phyloP scores from a whole-genome alignment of 2,329 filamentous ascomycete species.

The Pseudocercospora macadamiae region DNA sequence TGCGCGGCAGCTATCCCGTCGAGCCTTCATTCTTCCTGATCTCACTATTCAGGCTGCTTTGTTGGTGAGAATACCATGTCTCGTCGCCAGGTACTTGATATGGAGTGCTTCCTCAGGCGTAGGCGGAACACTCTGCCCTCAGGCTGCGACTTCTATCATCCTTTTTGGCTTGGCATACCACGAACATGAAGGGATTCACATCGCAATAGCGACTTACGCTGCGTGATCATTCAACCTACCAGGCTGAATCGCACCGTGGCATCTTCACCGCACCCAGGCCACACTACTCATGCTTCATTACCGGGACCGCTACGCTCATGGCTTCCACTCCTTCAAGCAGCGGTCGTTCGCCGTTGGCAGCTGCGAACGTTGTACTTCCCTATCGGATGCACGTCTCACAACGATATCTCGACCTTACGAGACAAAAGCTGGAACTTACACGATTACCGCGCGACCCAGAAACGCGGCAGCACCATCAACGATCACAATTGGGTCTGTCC shows the following conservation, averaged over 20 bases:
- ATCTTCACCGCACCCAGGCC: not conserved
- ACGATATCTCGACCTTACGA: slow-evolving; percentile 68
- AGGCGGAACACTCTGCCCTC: not conserved
- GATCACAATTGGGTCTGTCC: slow-evolving; percentile 57
- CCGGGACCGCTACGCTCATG: slow-evolving; percentile 12
- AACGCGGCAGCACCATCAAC: slow-evolving; percentile 14
- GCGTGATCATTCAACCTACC: not conserved
- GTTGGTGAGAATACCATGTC: not conserved
- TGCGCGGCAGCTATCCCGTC: not conserved
- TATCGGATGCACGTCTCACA: slow-evolving; percentile 57
- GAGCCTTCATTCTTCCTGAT: not conserved
- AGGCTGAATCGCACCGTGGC: not conserved
- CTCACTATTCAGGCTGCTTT: not conserved
- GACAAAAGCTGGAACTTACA: slow-evolving; percentile 68
- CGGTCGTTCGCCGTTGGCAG: slow-evolving; percentile 15
- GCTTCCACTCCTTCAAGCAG: slow-evolving; percentile 20
- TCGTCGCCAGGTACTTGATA: not conserved
- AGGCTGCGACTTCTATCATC: not conserved
- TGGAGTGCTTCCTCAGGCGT: slow-evolving; percentile 2
- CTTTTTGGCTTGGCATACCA: not conserved
- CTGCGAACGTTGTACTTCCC: slow-evolving; percentile 20
- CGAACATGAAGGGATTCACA: not conserved
- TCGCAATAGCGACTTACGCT: not conserved
- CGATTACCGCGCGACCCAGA: slow-evolving; percentile 63
- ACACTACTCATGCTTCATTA: not conserved